Evolutionary conservation across 306 rosid species (phyloP).

Genomic region (Abrus precatorius): DNA sequence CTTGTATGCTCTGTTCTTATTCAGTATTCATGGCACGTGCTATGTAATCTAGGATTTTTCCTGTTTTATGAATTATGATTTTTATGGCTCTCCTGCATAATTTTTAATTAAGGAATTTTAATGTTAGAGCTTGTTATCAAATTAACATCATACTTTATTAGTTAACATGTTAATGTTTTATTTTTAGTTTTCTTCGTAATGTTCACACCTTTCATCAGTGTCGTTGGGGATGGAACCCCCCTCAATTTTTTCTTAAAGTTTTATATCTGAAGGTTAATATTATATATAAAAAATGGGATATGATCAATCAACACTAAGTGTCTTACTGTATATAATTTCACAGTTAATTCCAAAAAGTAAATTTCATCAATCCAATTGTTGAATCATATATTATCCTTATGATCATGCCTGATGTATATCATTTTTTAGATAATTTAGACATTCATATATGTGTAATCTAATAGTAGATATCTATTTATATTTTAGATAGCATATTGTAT

Average conservation of each 20-base stretch:
- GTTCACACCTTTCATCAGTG: no score
- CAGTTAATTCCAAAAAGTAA: not conserved
- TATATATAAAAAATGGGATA: not conserved
- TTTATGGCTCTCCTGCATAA: not conserved
- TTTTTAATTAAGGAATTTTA: not conserved
- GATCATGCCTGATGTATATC: no score
- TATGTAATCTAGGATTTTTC: not conserved
- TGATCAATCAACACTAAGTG: not conserved
- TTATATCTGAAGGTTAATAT: no score
- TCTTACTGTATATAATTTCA: not conserved
- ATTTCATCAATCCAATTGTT: not conserved
- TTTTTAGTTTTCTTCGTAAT: not conserved
- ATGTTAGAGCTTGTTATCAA: not conserved
- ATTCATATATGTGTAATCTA: not conserved
- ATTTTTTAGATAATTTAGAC: not conserved
- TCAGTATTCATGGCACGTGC: not conserved
- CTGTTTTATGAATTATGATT: not conserved
- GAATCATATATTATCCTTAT: not conserved
- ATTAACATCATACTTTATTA: not conserved
- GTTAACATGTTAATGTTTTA: not conserved
- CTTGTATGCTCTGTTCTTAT: not conserved
- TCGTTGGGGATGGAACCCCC: no score
- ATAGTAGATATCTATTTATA: slow-evolving; percentile 4
- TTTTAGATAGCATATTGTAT: not conserved
- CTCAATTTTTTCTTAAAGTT: no score